Evolutionary conservation across 129 eudicot species (phyloP), one percentile per base, ranked within the genome.

Genomic region (Helianthus tuberosus): DNA sequence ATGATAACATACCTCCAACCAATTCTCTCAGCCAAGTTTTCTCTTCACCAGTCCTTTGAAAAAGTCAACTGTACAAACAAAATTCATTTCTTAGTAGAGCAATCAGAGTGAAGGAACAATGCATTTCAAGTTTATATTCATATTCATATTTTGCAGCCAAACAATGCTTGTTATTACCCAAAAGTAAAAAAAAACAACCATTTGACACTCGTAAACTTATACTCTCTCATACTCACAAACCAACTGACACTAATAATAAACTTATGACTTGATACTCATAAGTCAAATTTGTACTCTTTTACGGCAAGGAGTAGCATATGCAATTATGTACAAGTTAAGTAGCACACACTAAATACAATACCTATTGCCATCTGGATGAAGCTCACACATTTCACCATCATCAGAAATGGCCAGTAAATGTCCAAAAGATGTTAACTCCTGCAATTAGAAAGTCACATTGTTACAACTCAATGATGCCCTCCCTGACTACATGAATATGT

Each of bases 351-450:
- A 3, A 16, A 11, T 29, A 73, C 16, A 51, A 59, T 82, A 94
- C 98, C 98, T 94, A 81, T 95, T 95, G 49, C 99, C 99, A 81
- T 95, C 99, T 53, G 99, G 99, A 85, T 95, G 99, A 76, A 95
- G 96, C 87, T 95, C 96, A 60, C 83, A 95, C 84, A 82, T 79
- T 66, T 89, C 92, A 84, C 96, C n/a, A n/a, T n/a, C n/a, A n/a
- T n/a, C n/a, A n/a, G n/a, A n/a, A n/a, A n/a, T n/a, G n/a, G n/a
- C n/a, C n/a, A n/a, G n/a, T n/a, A n/a, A n/a, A n/a, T n/a, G n/a
- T n/a, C n/a, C n/a, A n/a, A n/a, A n/a, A n/a, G n/a, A n/a, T n/a
- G n/a, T n/a, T n/a, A n/a, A n/a, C n/a, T n/a, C n/a, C n/a, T n/a
- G n/a, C n/a, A n/a, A n/a, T n/a, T n/a, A n/a, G n/a, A n/a, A n/a